Conservation (phyloP, 2,329 filamentous ascomycete genomes). For the Diplodia sapinea region DNA sequence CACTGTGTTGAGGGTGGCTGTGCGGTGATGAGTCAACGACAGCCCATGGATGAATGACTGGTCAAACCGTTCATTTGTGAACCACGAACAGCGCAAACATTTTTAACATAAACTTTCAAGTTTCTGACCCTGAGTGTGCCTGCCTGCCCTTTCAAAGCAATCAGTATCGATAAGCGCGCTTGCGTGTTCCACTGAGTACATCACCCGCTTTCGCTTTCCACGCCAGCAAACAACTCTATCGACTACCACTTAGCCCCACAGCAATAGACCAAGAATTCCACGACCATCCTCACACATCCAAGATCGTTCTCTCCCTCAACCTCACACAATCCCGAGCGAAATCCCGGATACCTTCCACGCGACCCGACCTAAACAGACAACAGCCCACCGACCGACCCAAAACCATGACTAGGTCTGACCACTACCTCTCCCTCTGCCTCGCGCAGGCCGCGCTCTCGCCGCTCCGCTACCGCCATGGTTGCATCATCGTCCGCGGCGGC, state of each 20-base stretch:
- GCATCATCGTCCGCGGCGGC: conserved; percentile 58
- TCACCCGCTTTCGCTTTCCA: background rate
- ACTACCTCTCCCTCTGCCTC: conserved; percentile 58
- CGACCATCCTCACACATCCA: background rate
- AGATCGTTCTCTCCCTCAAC: background rate
- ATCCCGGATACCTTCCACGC: background rate
- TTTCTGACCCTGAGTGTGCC: background rate
- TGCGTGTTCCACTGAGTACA: background rate
- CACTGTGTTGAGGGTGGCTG: background rate
- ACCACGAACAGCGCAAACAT: background rate
- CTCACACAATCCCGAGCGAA: background rate
- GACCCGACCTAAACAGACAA: background rate
- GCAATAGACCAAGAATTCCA: background rate
- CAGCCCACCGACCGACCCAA: background rate
- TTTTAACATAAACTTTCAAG: background rate
- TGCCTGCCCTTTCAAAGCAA: background rate
- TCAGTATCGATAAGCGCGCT: background rate
- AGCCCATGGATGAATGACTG: background rate
- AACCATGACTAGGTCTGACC: conserved; percentile 52
- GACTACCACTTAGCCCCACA: background rate
- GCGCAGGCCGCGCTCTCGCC: conserved; percentile 59
- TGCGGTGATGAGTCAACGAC: conserved; percentile 12
- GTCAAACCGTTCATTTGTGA: background rate
- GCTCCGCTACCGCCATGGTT: conserved; percentile 56
- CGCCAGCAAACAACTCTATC: background rate